These are phyloP conservation scores for Penicillium digitatum DNA, from an alignment of 2,329 filamentous ascomycete genomes.

Conservation along the genomic window DNA sequence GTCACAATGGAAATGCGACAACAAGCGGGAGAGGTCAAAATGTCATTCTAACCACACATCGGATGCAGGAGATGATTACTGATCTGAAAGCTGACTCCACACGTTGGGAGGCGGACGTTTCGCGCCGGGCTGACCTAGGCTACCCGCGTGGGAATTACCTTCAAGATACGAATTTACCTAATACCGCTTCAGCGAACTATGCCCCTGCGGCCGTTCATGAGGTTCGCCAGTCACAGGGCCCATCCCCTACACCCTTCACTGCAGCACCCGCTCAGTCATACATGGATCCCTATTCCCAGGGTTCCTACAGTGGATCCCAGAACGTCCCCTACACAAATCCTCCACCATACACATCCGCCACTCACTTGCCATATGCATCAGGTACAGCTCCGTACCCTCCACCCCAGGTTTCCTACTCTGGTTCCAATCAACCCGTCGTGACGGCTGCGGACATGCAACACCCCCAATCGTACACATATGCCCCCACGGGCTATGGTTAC, in stretches of 20 bases:
- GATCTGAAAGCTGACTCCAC: constrained; percentile 53
- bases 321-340: constrained; percentile 32
- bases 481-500: constrained; percentile 35
- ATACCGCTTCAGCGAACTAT: constrained; percentile 38
- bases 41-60: constrained; percentile 7
- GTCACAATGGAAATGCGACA: constrained; percentile 28
- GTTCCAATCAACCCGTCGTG: constrained; percentile 36
- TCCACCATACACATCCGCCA: constrained; percentile 30
- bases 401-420: constrained; percentile 33
- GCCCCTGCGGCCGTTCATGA: constrained; percentile 38
- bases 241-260: constrained; percentile 37
- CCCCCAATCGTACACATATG: constrained; percentile 39
- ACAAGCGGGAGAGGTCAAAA: background rate
- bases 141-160: constrained; percentile 43
- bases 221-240: constrained; percentile 36
- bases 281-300: constrained; percentile 35
- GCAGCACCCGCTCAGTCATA: constrained; percentile 34
- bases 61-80: constrained; percentile 52
- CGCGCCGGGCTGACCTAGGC: constrained; percentile 40
- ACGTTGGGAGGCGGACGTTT: constrained; percentile 48
- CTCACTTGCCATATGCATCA: constrained; percentile 35
- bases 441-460: constrained; percentile 37
- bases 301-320: constrained; percentile 32
- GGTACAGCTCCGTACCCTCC: constrained; percentile 36
- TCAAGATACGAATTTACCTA: constrained; percentile 40